Base-by-base conservation (phyloP, 140 eudicot genomes). In the Ambrosia hybrid region DNA sequence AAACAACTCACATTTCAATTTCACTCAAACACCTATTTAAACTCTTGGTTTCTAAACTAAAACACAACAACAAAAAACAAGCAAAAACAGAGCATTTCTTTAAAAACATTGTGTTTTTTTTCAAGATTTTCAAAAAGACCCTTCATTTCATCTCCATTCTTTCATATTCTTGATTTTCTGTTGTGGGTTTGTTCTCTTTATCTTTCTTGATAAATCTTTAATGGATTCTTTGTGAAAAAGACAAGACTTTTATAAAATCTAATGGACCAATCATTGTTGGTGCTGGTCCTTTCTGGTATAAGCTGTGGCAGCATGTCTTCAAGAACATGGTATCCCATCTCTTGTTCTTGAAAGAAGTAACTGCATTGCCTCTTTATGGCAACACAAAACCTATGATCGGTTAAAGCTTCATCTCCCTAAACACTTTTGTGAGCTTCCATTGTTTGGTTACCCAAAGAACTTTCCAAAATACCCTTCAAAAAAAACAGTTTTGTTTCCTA, bases 361-460 rank as follows among this genome's bases (percentile, higher is more conserved):
- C 52, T 92, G 98, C 73, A 80, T 92, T 57, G 98, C 98, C 49
- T 89, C 98, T 52, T 76, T 92, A 76, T 92, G 98, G 98, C 98
- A 92, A 56, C 77, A 87, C 6, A 85, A 64, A 67, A 92, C 96
- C n/a, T 92, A 92, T 68, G 95, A 92, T 57, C 87, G 92, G n/a
- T 87, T 92, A 45, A 92, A 92, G 65, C 95, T 92, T 62, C 98
- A 92, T 67, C 84, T 92, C 4, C 98, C 98, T 2, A 82, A 72
- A 46, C 82, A 92, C 5, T 92, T 89, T 17, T 92, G 98, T 57
- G 85, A 92, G 62, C 89, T 92, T 39, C 98, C 98, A 7, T 57
- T 92, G 7, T 83, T 87, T 65, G 82, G 75, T 9, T 92, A 87
- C 83, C 98, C 98, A 0, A 67, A 78, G 49, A 37, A 67, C 41